Evolutionary conservation across 495 filamentous ascomycete genomes (phyloP), one percentile per base, ranked within the genome.

Genomic region (Umbilicaria muhlenbergii): DNA sequence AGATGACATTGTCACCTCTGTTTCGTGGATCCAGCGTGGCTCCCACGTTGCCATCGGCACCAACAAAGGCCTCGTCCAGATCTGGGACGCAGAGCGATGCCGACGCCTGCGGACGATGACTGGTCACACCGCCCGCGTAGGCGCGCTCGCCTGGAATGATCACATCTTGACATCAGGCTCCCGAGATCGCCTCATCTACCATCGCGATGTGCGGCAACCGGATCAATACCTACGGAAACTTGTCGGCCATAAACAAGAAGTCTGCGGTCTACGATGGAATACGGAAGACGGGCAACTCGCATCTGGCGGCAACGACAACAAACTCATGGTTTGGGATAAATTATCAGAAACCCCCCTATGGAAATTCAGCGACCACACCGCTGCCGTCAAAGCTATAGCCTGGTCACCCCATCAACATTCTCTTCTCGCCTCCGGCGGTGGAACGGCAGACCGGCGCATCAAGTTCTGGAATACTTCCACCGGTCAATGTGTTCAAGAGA

Each of bases 301-400:
- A n/a, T 88, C 82, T 14, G 91, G 91, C 24, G 92, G 92, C 1
- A 98, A 98, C 60, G 91, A 98, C 61, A 98, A 98, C 65, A 94
- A 94, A 50, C 67, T 98, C 38, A 83, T 96, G 72, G 87, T 98
- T 13, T 98, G 91, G 91, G 92, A 98, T 59, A 89, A 89, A 55
- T 65, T 94, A 41, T 81, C 73, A 32, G 81, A 87, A 45, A 80
- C 84, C 6, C 91, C 91, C 3, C 68, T 89, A 5, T 94, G 81
- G 67, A 89, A 89, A 45, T 96, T 94, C 54, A 80, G 78, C 14
- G 86, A 94, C 40, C 91, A 98, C 57, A 87, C 76, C 17, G 91
- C 91, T 4, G 91, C 91, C 7, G 91, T 98, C 39, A 98, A 98
- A 58, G 91, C 91, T 10, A 94, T 98, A 49, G 82, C 91, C n/a